Conservation (phyloP, 352 stramenopile species). For the Elongisporangium prolatum region DNA sequence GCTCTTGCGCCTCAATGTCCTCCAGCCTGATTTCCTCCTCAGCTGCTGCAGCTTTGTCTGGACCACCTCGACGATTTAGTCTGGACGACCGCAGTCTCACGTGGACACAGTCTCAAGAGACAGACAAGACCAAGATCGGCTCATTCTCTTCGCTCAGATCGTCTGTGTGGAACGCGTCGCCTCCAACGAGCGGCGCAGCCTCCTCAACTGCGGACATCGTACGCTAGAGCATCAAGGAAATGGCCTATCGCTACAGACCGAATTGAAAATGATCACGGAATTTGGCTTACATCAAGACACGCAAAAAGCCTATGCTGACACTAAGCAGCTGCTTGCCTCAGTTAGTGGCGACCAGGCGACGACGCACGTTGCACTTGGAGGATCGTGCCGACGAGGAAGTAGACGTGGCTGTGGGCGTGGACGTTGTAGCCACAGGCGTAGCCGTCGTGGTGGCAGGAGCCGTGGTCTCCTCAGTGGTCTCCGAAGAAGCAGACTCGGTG, state of each 20-base stretch:
- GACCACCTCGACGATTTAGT: not conserved
- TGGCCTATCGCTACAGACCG: not conserved
- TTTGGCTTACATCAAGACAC: not conserved
- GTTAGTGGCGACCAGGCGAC: constrained; percentile 22
- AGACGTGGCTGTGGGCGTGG: constrained; percentile 3
- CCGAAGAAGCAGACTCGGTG: constrained; percentile 6
- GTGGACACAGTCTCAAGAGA: not conserved
- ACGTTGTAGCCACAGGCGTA: constrained; percentile 6
- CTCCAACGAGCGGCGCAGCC: not conserved
- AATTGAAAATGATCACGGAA: not conserved
- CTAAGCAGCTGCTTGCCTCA: not conserved
- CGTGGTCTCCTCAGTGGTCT: constrained; percentile 9
- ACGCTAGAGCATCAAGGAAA: not conserved
- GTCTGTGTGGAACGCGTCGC: not conserved
- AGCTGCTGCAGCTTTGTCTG: not conserved
- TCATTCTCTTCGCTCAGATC: not conserved
- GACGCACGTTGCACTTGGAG: constrained; percentile 14
- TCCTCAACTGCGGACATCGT: not conserved
- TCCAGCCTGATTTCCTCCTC: not conserved
- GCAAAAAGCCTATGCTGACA: not conserved
- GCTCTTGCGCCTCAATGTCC: not conserved
- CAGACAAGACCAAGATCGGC: not conserved
- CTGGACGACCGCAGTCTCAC: not conserved
- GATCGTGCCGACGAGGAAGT: constrained; percentile 4
- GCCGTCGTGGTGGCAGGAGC: constrained; percentile 7